Percentiles rank a stretch among this genome's conserved stretches.
Evolutionary conservation across 1,284 basidiomycete species (phyloP).

Genomic region (Ustilago crameri): DNA sequence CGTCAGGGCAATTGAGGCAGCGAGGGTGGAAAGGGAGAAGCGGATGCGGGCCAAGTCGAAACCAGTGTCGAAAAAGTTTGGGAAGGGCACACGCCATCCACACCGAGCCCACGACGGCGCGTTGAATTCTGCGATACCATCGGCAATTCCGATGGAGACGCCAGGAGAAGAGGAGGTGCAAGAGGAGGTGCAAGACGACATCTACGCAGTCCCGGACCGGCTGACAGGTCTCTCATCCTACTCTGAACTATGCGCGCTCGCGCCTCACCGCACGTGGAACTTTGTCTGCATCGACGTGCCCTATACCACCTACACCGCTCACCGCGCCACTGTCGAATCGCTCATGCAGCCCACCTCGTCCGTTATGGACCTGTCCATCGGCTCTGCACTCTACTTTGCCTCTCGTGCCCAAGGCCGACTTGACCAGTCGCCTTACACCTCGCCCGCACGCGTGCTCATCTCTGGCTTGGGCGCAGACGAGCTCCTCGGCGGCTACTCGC

Average conservation of each 20-base stretch:
- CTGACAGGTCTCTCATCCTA: constrained; percentile 81
- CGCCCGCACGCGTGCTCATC: constrained; percentile 82
- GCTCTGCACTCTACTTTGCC: constrained; percentile 91
- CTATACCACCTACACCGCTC: constrained; percentile 74
- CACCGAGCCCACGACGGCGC: not conserved
- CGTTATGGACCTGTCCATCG: constrained; percentile 78
- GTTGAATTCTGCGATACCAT: not conserved
- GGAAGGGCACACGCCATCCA: not conserved
- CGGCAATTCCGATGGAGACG: not conserved
- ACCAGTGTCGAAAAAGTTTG: constrained; percentile 2
- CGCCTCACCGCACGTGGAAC: constrained; percentile 84
- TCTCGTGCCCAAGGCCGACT: constrained; percentile 73
- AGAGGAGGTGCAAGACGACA: constrained; percentile 68
- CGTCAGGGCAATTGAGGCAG: constrained; percentile 74
- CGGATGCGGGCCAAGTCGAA: constrained; percentile 18
- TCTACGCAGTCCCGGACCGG: constrained; percentile 83
- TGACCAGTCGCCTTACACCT: constrained; percentile 72
- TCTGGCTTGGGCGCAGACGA: constrained; percentile 96
- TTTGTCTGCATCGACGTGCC: constrained; percentile 90
- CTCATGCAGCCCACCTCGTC: constrained; percentile 54
- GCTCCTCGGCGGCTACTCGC: constrained; percentile 89
- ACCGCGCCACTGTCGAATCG: constrained; percentile 9
- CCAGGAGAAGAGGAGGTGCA: constrained; percentile 2
- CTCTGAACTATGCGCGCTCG: constrained; percentile 78
- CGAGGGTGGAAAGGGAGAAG: constrained; percentile 53